Percentiles rank a stretch among this genome's conserved stretches.
phyloP scores from a whole-genome alignment of 179 eudicot species.

The Pouteria campechiana region DNA sequence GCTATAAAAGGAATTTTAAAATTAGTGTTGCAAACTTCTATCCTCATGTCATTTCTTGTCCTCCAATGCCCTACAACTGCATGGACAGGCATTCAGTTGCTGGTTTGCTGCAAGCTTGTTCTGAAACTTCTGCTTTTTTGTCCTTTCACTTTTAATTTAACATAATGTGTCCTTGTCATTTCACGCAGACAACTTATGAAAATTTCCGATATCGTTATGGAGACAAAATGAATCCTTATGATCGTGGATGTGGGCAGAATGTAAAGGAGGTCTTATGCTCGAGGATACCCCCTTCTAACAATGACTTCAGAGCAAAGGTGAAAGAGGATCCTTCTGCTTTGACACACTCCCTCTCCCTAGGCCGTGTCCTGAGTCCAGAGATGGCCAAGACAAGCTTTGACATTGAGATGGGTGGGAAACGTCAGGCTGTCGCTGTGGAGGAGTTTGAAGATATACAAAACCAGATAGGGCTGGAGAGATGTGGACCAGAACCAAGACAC shows the following conservation, averaged over 20 bases:
- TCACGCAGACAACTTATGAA: slow-evolving; percentile 73
- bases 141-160: background rate
- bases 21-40: too few species aligned
- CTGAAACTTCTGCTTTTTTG: background rate
- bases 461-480: slow-evolving; percentile 9
- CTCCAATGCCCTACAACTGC: too few species aligned
- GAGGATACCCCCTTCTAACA: slow-evolving; percentile 34
- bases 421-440: slow-evolving; percentile 4
- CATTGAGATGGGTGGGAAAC: slow-evolving; percentile 8
- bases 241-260: slow-evolving; percentile 44
- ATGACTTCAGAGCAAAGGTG: slow-evolving; percentile 38
- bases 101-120: background rate
- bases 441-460: slow-evolving; percentile 11
- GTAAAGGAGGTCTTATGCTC: slow-evolving; percentile 50
- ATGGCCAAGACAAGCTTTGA: slow-evolving; percentile 5
- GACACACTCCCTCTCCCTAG: slow-evolving; percentile 2
- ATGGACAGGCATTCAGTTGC: too few species aligned
- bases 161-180: background rate
- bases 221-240: slow-evolving; percentile 46
- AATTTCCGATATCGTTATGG: slow-evolving; percentile 63
- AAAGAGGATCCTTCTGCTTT: slow-evolving; percentile 2
- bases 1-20: too few species aligned
- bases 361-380: background rate
- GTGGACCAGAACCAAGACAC: background rate
- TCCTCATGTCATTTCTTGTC: too few species aligned